phyloP scores from a whole-genome alignment of 306 rosid genomes.

The Cajanus cajan region DNA sequence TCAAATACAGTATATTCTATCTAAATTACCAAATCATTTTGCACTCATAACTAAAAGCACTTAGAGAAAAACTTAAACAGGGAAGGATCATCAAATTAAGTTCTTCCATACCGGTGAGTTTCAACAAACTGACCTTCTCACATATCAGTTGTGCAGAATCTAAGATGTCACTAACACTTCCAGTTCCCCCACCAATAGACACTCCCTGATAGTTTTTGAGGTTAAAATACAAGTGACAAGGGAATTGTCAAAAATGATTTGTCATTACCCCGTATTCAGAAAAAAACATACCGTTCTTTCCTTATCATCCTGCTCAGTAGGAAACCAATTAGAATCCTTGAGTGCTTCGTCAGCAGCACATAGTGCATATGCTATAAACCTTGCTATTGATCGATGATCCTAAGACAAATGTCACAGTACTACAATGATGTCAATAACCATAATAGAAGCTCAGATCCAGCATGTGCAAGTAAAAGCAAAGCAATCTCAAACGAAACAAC shows the following conservation, averaged over 20 bases:
- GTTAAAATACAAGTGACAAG: conserved; percentile 33
- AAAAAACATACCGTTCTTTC: conserved; percentile 73
- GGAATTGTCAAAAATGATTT: conserved; percentile 10
- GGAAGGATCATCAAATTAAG: conserved; percentile 5
- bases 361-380: conserved; percentile 91
- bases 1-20: conserved; percentile 9
- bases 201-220: conserved; percentile 61
- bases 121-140: conserved; percentile 62
- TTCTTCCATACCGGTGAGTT: neutral
- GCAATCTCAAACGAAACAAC: neutral
- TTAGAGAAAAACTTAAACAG: conserved; percentile 1
- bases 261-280: conserved; percentile 9
- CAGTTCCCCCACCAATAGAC: conserved; percentile 94
- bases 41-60: conserved; percentile 13
- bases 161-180: conserved; percentile 81
- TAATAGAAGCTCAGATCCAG: conserved; percentile 13
- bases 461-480: conserved; percentile 20
- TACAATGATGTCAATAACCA: conserved; percentile 43
- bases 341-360: conserved; percentile 97
- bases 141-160: conserved; percentile 86
- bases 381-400: conserved; percentile 81
- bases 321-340: conserved; percentile 84
- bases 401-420: conserved; percentile 42
- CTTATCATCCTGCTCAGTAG: conserved; percentile 66
- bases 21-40: conserved; percentile 15